Evolutionary conservation across 2,329 filamentous ascomycete genomes (phyloP).

Genomic region (Fusarium transvaalense): DNA sequence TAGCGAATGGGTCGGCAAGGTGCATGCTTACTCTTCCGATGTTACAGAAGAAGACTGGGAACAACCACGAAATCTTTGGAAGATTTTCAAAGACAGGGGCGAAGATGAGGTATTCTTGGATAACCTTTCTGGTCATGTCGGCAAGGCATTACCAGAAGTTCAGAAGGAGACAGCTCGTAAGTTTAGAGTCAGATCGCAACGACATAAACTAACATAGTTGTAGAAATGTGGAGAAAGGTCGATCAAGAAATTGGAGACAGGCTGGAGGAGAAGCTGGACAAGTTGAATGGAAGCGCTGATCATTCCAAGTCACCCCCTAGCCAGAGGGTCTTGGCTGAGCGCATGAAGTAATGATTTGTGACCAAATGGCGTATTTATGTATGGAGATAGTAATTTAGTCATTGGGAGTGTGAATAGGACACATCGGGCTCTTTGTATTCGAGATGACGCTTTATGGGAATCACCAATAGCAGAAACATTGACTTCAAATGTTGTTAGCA

Average conservation of each 20-base stretch:
- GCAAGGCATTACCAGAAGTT: conserved; percentile 1
- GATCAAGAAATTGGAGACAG: not conserved
- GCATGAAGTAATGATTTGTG: not conserved
- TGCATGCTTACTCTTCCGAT: not conserved
- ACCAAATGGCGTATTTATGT: no score
- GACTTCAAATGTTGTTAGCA: no score
- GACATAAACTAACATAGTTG: not conserved
- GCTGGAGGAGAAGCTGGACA: not conserved
- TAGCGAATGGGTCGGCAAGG: conserved; percentile 7
- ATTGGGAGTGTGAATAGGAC: no score
- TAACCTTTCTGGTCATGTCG: not conserved
- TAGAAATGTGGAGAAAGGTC: not conserved
- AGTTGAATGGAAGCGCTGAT: not conserved
- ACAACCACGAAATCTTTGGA: not conserved
- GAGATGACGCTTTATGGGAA: no score
- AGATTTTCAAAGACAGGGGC: not conserved
- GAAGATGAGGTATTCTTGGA: conserved; percentile 6
- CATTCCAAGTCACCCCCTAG: not conserved
- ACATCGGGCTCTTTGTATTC: no score
- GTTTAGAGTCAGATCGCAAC: not conserved
- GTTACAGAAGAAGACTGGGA: conserved; percentile 10
- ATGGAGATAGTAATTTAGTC: no score
- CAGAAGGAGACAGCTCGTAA: conserved; percentile 6
- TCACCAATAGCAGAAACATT: no score
- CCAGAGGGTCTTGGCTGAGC: not conserved